phyloP scores from a whole-genome alignment of 129 eudicot species.

The Cynara cardunculus region DNA sequence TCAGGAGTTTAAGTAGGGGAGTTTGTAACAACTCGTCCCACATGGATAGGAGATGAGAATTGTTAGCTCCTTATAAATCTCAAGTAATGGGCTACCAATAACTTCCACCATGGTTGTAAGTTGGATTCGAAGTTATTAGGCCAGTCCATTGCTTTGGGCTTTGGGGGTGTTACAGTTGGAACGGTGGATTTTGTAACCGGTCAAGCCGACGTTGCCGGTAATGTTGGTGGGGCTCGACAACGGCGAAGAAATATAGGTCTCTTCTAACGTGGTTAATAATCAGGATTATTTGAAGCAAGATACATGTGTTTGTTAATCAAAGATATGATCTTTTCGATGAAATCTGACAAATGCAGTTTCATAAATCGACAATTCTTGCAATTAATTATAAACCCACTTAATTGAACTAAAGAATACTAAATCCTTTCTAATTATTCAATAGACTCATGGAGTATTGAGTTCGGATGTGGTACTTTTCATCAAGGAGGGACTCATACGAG shows the following conservation, averaged over 20 bases:
- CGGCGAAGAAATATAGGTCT: constrained; percentile 65
- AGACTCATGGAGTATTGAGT: constrained; percentile 39
- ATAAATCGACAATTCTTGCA: neutral
- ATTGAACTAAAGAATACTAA: neutral
- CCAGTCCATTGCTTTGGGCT: too few relatives aligned
- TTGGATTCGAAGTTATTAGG: too few relatives aligned
- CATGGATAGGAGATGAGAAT: too few relatives aligned
- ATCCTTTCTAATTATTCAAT: neutral
- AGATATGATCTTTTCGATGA: constrained; percentile 9
- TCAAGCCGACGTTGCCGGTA: constrained; percentile 26
- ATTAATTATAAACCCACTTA: neutral
- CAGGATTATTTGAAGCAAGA: neutral
- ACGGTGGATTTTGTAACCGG: constrained; percentile 56
- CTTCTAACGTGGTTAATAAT: neutral
- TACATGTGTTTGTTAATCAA: neutral
- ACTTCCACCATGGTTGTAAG: too few relatives aligned
- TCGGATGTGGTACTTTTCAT: constrained; percentile 7
- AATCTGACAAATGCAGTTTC: neutral
- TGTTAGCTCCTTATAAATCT: too few relatives aligned
- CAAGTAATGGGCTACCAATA: too few relatives aligned
- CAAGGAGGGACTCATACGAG: too few relatives aligned
- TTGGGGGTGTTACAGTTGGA: too few relatives aligned
- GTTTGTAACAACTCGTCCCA: too few relatives aligned
- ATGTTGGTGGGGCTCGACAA: constrained; percentile 35
- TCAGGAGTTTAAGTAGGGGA: too few relatives aligned